Base-by-base conservation (phyloP, 2,329 filamentous ascomycete genomes). In the Sclerotinia trifoliorum region DNA sequence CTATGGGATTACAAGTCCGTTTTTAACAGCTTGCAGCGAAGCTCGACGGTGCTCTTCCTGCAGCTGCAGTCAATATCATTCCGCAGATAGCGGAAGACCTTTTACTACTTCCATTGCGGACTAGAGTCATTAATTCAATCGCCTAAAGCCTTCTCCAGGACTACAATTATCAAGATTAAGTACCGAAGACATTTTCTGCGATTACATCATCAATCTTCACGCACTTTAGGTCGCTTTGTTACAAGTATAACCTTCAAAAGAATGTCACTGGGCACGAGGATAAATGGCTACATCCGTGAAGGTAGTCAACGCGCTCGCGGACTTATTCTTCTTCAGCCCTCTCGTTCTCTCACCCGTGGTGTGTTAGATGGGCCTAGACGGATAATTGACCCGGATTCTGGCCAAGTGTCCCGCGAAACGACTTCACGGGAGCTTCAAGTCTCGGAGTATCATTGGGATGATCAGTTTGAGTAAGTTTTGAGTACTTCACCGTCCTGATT, bases 321-420 rank as follows among this genome's bases (percentile, higher is more conserved):
- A 35, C 44, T 62, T 21, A 48, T 15, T 39, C 46, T 62, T 39
- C 44, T 62, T 51, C 29, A 51, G 5, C 58, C 58, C 13, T 44
- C 29, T 39, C n/a, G 29, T 51, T 11, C 21, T 26, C 13, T 62
- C 5, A 29, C 58, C 5, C 58, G 58, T 11, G 21, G 44, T 15
- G 21, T 62, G 6, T 26, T 62, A 35, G 29, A 13, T 51, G 58
- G 44, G 10, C 44, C 58, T 17, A 51, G 29, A 26, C 58, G 58
- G 3, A 15, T 62, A 11, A 13, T 62, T 39, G 58, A 62, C 24
- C 44, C 58, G n/a, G 46, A 62, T 11, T 62, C 58, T 1, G 58
- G 58, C 5, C 58, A 19, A 26, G 58, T 62, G 19, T 62, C 44
- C 2, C 21, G 51, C 13, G 58, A 62, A 49, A 62, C 58, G 49